A percentile compares a stretch with the other conserved stretches of the same genome.
These are phyloP conservation scores for Penicillium sp. DNA, from an alignment of 2,329 filamentous ascomycete genomes.

Conservation along the genomic window DNA sequence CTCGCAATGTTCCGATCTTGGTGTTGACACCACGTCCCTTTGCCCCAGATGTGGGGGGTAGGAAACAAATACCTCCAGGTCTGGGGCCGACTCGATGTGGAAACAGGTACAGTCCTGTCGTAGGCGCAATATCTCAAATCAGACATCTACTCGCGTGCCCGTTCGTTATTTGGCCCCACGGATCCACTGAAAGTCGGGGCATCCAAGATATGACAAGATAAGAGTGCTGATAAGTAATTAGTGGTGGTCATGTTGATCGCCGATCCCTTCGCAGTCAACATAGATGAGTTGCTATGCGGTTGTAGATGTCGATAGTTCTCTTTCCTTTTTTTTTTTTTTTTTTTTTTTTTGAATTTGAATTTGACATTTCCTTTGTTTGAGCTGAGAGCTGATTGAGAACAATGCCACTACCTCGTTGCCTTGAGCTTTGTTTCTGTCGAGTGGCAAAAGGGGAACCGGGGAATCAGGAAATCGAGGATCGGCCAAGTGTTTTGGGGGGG, in stretches of 20 bases:
- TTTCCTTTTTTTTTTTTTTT: too few relatives aligned
- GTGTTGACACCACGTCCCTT: too few relatives aligned
- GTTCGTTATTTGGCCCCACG: conserved; percentile 7
- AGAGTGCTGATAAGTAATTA: conserved; percentile 30
- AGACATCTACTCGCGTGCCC: neutral
- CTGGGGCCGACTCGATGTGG: neutral
- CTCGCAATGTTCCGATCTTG: too few relatives aligned
- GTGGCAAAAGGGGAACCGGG: neutral
- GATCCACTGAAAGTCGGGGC: conserved; percentile 11
- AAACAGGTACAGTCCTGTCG: conserved; percentile 1
- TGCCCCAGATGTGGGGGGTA: neutral
- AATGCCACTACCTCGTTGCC: neutral
- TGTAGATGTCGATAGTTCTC: neutral
- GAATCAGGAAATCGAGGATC: neutral
- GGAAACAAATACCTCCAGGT: neutral
- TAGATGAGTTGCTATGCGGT: neutral
- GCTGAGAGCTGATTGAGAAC: neutral
- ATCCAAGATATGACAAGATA: conserved; percentile 21
- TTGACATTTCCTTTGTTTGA: neutral
- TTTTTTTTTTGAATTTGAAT: too few relatives aligned
- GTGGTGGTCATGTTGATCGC: conserved; percentile 27
- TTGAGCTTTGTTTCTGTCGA: neutral
- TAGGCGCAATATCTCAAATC: conserved; percentile 7
- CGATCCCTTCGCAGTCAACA: neutral
- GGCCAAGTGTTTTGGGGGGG: neutral